Conservation (phyloP, 768 basidiomycete genomes). For the Tylopilus cervinicoccineus region DNA sequence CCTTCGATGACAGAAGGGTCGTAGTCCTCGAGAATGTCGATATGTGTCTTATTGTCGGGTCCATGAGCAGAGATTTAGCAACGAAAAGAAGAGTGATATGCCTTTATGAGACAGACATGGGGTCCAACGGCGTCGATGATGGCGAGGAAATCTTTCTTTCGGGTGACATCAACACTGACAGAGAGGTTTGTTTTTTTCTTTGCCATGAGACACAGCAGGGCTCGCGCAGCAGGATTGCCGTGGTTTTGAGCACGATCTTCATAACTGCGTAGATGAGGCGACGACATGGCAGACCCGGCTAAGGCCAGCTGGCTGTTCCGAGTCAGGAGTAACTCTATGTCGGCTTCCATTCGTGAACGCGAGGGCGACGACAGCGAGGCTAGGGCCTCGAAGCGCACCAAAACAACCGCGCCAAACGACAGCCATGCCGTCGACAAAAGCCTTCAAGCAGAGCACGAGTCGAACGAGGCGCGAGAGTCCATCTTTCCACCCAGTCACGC, state of each 20-base stretch:
- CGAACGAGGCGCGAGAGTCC: slow-evolving; percentile 12
- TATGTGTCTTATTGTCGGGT: slow-evolving; percentile 70
- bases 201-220: slow-evolving; percentile 77
- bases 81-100: slow-evolving; percentile 28
- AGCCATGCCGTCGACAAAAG: slow-evolving; percentile 4
- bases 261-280: slow-evolving; percentile 51
- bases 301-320: neutral
- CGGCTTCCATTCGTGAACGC: slow-evolving; percentile 41
- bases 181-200: slow-evolving; percentile 90
- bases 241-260: slow-evolving; percentile 54
- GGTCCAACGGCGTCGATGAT: slow-evolving; percentile 89
- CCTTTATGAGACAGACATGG: slow-evolving; percentile 93
- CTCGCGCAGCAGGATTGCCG: slow-evolving; percentile 71
- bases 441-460: neutral
- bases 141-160: slow-evolving; percentile 67
- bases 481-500: slow-evolving; percentile 73
- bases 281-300: slow-evolving; percentile 23
- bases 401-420: slow-evolving; percentile 24
- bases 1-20: slow-evolving; percentile 63
- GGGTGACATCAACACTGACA: slow-evolving; percentile 93
- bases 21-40: slow-evolving; percentile 95
- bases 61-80: slow-evolving; percentile 20
- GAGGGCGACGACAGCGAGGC: slow-evolving; percentile 44
- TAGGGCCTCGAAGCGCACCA: slow-evolving; percentile 37
- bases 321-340: slow-evolving; percentile 18